Percentiles rank a stretch among this genome's conserved stretches.
Conservation (phyloP, 306 rosid genomes). For the Chamaecrista fasciculata region DNA sequence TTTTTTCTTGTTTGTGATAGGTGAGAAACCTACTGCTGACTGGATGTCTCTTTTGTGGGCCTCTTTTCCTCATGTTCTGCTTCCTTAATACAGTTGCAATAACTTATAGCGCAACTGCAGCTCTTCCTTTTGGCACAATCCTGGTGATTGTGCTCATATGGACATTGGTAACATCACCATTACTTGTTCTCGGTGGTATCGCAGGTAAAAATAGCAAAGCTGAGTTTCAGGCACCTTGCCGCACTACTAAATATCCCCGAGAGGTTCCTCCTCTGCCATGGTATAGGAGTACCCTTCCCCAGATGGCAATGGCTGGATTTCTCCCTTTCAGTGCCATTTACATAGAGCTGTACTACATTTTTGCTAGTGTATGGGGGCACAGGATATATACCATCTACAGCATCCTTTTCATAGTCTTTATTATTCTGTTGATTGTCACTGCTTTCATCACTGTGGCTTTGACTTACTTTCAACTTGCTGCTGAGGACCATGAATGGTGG, state of each 20-base stretch:
- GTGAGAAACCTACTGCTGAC: conserved; percentile 89
- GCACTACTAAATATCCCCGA: conserved; percentile 92
- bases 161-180: conserved; percentile 90
- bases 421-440: conserved; percentile 91
- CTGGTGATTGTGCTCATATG: conserved; percentile 91
- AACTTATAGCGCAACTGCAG: conserved; percentile 91
- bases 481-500: conserved; percentile 99
- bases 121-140: conserved; percentile 95
- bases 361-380: conserved; percentile 99
- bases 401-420: conserved; percentile 88
- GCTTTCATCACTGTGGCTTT: conserved; percentile 97
- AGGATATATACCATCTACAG: conserved; percentile 96
- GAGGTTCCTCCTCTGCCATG: conserved; percentile 91
- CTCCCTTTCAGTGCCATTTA: conserved; percentile 98
- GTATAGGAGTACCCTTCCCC: conserved; percentile 89
- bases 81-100: conserved; percentile 97
- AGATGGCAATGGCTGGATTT: conserved; percentile 99
- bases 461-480: conserved; percentile 98
- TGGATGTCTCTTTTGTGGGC: conserved; percentile 97
- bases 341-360: conserved; percentile 95
- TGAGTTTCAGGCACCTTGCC: conserved; percentile 92
- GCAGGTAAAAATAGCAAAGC: conserved; percentile 91
- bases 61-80: conserved; percentile 88
- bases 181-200: conserved; percentile 95
- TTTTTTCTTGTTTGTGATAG: conserved; percentile 45